phyloP scores from a whole-genome alignment of 2,329 filamentous ascomycete species.

The Coniochaeta sp. region DNA sequence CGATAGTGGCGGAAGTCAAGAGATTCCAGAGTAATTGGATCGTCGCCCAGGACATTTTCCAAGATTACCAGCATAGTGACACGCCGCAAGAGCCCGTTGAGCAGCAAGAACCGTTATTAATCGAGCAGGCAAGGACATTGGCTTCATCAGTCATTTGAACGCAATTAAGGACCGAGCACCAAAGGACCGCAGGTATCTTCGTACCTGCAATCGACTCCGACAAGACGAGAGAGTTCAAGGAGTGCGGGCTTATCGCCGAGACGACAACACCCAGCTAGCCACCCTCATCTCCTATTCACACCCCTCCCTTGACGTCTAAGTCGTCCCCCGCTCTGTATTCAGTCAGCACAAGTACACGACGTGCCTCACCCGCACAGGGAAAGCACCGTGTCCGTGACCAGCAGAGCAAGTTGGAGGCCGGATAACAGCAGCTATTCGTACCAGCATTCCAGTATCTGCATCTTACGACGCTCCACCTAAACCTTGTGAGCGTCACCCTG shows the following conservation, averaged over 20 bases:
- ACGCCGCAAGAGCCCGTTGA: neutral
- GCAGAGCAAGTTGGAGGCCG: neutral
- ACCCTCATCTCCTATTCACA: neutral
- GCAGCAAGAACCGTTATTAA: neutral
- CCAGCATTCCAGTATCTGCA: neutral
- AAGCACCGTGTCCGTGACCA: neutral
- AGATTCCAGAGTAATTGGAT: neutral
- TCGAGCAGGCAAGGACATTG: neutral
- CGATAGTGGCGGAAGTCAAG: neutral
- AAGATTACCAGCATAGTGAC: neutral
- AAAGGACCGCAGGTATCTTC: neutral
- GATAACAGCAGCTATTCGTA: neutral
- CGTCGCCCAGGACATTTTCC: neutral
- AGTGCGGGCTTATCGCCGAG: neutral
- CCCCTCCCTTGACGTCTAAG: neutral
- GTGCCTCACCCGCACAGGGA: neutral
- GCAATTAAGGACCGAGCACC: neutral
- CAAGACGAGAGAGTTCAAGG: neutral
- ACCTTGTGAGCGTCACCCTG: neutral
- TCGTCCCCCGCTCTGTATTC: neutral
- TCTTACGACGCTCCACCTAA: neutral
- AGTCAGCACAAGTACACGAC: neutral
- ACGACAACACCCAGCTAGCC: neutral
- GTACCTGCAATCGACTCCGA: neutral
- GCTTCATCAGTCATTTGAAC: neutral